phyloP scores from a whole-genome alignment of 352 stramenopile species.

The Phytophthora cryptogea region DNA sequence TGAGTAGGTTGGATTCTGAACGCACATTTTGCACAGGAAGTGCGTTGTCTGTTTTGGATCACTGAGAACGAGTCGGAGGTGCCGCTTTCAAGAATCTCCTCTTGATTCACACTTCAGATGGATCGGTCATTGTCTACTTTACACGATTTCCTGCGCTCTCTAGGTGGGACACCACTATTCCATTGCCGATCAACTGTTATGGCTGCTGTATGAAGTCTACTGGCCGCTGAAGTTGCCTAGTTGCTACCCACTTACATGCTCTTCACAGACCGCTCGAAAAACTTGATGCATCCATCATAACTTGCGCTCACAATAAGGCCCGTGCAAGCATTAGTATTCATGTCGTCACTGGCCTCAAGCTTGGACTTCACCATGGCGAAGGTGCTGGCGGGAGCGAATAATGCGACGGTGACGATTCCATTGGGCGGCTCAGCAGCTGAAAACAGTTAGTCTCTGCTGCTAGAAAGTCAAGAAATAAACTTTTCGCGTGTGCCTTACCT shows the following conservation, averaged over 20 bases:
- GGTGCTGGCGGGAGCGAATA: constrained; percentile 82
- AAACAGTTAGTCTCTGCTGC: neutral
- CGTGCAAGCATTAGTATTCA: constrained; percentile 72
- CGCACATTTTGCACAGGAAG: too few relatives aligned
- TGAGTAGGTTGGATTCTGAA: too few relatives aligned
- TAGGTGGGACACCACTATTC: neutral
- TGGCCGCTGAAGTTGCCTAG: neutral
- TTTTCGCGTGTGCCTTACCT: constrained; percentile 35
- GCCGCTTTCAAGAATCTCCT: too few relatives aligned
- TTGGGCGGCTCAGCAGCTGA: constrained; percentile 67
- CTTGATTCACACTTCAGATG: neutral
- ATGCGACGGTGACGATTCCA: constrained; percentile 78
- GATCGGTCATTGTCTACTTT: neutral
- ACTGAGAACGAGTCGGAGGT: neutral
- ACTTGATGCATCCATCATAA: constrained; percentile 87
- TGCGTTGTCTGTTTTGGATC: neutral
- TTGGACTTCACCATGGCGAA: constrained; percentile 83
- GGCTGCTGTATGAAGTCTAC: constrained; percentile 5
- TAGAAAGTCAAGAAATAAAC: neutral
- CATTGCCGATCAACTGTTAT: neutral
- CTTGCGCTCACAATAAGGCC: constrained; percentile 82
- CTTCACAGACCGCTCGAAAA: constrained; percentile 63
- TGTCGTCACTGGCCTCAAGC: constrained; percentile 60
- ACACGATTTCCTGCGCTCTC: neutral
- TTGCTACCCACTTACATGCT: constrained; percentile 25